A percentile compares a stretch with the other conserved stretches of the same genome.
Evolutionary conservation across 106 monocot species (phyloP).

Genomic region (Gastrodia elata): DNA sequence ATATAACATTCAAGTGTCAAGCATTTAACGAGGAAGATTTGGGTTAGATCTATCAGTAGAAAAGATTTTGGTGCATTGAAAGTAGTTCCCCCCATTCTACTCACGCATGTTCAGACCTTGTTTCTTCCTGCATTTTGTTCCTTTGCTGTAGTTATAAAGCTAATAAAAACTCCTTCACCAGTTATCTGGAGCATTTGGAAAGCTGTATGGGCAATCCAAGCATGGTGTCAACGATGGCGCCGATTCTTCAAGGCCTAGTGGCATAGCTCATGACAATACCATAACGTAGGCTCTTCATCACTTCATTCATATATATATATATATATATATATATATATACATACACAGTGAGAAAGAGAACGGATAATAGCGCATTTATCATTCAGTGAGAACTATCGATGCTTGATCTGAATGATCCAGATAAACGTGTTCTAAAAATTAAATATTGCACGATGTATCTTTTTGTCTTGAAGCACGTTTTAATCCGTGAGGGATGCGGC

Average conservation of each 20-base stretch:
- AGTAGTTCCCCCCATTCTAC: too few species aligned
- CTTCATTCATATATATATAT: neutral
- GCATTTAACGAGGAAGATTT: too few species aligned
- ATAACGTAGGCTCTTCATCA: conserved; percentile 53
- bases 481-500: too few species aligned
- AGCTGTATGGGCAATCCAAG: conserved; percentile 83
- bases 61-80: too few species aligned
- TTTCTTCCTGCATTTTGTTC: neutral
- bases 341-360: too few species aligned
- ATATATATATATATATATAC: too few species aligned
- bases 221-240: conserved; percentile 47
- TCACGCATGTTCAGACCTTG: neutral
- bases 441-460: too few species aligned
- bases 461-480: too few species aligned
- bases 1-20: too few species aligned
- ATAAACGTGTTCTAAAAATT: neutral
- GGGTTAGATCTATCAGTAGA: too few species aligned
- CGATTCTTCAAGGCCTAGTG: conserved; percentile 54
- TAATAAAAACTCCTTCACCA: conserved; percentile 16
- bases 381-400: too few species aligned
- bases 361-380: too few species aligned
- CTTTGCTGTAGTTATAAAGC: neutral
- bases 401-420: neutral
- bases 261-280: conserved; percentile 89
- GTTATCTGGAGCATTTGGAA: conserved; percentile 96